Base-by-base conservation (phyloP, 805 yeast species). In the Ogataea nitratoaversa region DNA sequence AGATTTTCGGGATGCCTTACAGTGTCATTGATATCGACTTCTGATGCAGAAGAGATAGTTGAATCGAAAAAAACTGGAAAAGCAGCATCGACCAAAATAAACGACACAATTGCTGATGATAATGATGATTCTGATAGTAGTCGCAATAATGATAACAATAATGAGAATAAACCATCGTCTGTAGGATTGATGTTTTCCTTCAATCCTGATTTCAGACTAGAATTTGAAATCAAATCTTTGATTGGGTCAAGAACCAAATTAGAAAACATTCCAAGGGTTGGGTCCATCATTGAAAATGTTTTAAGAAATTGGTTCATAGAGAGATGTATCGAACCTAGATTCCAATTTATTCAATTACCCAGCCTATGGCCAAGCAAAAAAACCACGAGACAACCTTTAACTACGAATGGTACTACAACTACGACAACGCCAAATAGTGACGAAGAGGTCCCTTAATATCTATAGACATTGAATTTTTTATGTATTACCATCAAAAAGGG, bases 241-340 rank as follows among this genome's bases (percentile, higher is more conserved):
- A 87, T 93, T 37, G 99, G 99, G 1, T 85, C 97, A 1, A 72
- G 95, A 35, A 87, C 98, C 0, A 84, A 91, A 57, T 68, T 93
- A 20, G 95, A 90, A 61, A 88, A 93, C 54, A 85, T 93, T 13
- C 99, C 99, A 7, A 89, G 93, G 55, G 79, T 93, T 29, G 79
- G 95, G 8, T 81, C 86, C 42, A 66, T 93, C 31, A 80, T 93
- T 30, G 98, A 93, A 57, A 78, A 78, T 42, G 82, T 82, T 44
- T 72, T 93, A 30, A 73, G 93, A 47, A 80, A 80, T 40, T 89
- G 96, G 95, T 90, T 93, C 56, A 80, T 82, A 14, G 97, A 91
- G 52, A 71, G 96, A 46, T 88, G 96, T 57, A 93, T 93, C 11
- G 95, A 88, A 49, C 99, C 99, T 1, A 72, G 95, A 50, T 91